Evolutionary conservation across 139 green algal genomes (phyloP), one percentile per base, ranked within the genome.

Genomic region (Tetraselmis striata): DNA sequence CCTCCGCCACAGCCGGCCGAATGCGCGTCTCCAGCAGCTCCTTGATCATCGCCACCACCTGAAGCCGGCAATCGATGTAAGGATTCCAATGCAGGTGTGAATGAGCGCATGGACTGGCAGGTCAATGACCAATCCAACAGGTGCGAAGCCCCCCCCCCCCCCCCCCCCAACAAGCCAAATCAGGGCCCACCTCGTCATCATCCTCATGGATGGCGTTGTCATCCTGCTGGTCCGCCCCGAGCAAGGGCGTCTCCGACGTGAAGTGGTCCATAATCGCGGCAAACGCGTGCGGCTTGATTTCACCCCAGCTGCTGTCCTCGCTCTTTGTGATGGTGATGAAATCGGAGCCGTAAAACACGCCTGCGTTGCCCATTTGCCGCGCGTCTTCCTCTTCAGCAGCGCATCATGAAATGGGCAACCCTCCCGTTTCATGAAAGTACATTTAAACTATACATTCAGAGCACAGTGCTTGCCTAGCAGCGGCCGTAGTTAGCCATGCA

Each of bases 21-120:
- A 99, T 99, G 81, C 97, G 92, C 31, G 97, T 99, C 81, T 99
- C 97, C 77, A 99, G 88, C 79, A 99, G 90, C 91, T 99, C 97
- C 92, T 99, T 99, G 88, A 99, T 99, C 95, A 99, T 98, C 26
- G 95, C 94, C 45, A 99, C 96, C 2, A 96, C 84, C 91, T 96
- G 85, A 1, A 23, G 28, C n/a, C 81, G n/a, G n/a, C n/a, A n/a
- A n/a, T n/a, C n/a, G n/a, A n/a, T n/a, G n/a, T n/a, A n/a, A n/a
- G n/a, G n/a, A 23, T 18, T 18, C 23, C 23, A 74, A 23, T 18
- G 58, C 18, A n/a, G 18, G 23, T 18, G 58, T n/a, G 18, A 74
- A 23, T n/a, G 58, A 23, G 18, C 58, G 58, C 58, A 18, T 23
- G 58, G 18, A 18, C 58, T 74, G 58, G 18, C 58, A 74, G 18